Evolutionary conservation across 2,329 filamentous ascomycete genomes (phyloP), one percentile per base, ranked within the genome.

Genomic region (Lachnellula subtilissima): DNA sequence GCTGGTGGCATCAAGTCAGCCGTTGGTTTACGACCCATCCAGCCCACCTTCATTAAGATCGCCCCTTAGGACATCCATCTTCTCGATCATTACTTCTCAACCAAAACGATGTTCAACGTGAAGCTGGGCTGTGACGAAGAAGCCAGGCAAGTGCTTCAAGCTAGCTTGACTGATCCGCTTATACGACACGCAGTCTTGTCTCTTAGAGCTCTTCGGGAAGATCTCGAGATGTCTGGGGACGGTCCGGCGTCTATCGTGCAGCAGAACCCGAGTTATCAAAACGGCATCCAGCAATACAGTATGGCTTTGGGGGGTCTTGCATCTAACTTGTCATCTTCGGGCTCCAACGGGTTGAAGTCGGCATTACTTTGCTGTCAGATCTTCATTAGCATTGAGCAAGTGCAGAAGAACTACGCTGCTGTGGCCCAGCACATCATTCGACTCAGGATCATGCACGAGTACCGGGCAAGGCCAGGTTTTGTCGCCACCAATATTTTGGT

Each of bases 311-410:
- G 68, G 7, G 71, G 71, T 42, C 70, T 77, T 4, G 73, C 72
- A 2, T 73, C 70, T 17, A 71, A 70, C 9, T 53, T 77, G 47
- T 72, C 72, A 17, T 69, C 63, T 55, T 68, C 68, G 3, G 56
- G 63, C 56, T 62, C 66, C 9, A 60, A 64, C 8, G 55, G 56
- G 5, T 60, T 75, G 35, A 73, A 67, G 55, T 74, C 73, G 23
- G 71, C 74, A 52, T 64, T 78, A 36, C 67, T 76, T 55, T 78
- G 75, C 66, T 78, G 76, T 61, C 74, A 77, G 59, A 63, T 77
- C 42, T 72, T 77, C 59, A 76, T 77, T 61, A 76, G 75, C 61
- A 76, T 77, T 54, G 75, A 77, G 61, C 74, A 77, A 66, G 70
- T 73, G 52, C 67, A 67, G 32, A 64, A 65, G 5, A 74, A 76